These are phyloP conservation scores for Leccinum broughii DNA, from an alignment of 768 basidiomycete genomes.

Conservation along the genomic window DNA sequence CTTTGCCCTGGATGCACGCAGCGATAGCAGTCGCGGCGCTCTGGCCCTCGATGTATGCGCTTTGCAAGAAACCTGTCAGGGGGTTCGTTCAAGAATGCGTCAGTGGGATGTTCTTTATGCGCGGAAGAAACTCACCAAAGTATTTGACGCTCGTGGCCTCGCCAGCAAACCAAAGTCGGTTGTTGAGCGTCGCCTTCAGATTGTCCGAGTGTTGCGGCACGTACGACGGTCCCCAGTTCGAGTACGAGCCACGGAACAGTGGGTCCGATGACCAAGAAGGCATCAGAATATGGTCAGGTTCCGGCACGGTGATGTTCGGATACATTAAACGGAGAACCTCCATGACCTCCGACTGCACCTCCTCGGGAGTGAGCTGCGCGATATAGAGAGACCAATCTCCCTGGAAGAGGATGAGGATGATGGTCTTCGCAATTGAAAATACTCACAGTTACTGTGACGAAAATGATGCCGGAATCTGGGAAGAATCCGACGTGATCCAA, in stretches of 20 bases:
- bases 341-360: conserved; percentile 56
- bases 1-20: conserved; percentile 39
- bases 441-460: conserved; percentile 19
- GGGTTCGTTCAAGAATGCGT: background rate
- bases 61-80: conserved; percentile 52
- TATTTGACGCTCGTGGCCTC: conserved; percentile 60
- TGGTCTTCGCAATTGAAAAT: background rate
- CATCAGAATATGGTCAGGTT: conserved; percentile 56
- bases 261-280: conserved; percentile 55
- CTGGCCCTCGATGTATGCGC: conserved; percentile 57
- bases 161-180: conserved; percentile 60
- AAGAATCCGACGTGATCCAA: conserved; percentile 59
- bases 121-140: conserved; percentile 46
- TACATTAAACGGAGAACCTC: conserved; percentile 60
- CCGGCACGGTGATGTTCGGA: conserved; percentile 52
- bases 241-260: conserved; percentile 49
- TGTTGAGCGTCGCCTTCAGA: conserved; percentile 51
- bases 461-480: conserved; percentile 54
- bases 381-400: conserved; percentile 63
- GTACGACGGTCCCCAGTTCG: conserved; percentile 70
- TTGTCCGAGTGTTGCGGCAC: conserved; percentile 52
- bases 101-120: background rate
- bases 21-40: conserved; percentile 41
- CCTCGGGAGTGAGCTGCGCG: conserved; percentile 47
- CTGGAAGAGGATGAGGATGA: conserved; percentile 31